These are phyloP conservation scores for Biscogniauxia mediterranea DNA, from an alignment of 2,329 filamentous ascomycete species.

Conservation along the genomic window DNA sequence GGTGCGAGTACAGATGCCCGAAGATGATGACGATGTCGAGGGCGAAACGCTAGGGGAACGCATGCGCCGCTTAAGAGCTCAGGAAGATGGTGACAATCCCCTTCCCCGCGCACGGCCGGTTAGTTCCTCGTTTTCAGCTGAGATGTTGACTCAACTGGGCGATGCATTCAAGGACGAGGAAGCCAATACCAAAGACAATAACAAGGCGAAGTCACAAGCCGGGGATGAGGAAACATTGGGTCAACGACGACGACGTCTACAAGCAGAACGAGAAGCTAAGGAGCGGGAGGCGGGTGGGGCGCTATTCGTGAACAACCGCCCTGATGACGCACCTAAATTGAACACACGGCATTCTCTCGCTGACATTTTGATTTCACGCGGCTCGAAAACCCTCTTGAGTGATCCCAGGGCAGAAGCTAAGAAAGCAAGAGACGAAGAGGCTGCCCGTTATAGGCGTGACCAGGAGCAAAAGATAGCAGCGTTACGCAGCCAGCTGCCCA, in stretches of 20 bases:
- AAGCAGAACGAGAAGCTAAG: constrained; percentile 65
- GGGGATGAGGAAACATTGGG: constrained; percentile 76
- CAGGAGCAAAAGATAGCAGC: constrained; percentile 49
- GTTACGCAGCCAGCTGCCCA: constrained; percentile 50
- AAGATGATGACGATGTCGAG: constrained; percentile 55
- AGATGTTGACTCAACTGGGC: constrained; percentile 65
- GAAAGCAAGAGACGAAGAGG: constrained; percentile 40
- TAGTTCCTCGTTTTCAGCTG: constrained; percentile 64
- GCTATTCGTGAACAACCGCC: constrained; percentile 29
- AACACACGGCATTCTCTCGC: constrained; percentile 50
- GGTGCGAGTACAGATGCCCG: constrained; percentile 32
- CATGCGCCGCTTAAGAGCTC: constrained; percentile 61
- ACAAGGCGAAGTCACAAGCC: constrained; percentile 25
- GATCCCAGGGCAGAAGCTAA: constrained; percentile 44
- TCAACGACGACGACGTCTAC: constrained; percentile 70
- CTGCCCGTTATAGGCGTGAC: constrained; percentile 39
- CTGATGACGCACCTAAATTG: constrained; percentile 41
- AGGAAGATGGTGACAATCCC: constrained; percentile 45
- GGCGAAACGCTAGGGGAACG: constrained; percentile 67
- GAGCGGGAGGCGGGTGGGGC: constrained; percentile 50
- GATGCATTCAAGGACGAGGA: constrained; percentile 44
- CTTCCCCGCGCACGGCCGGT: constrained; percentile 58
- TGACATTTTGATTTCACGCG: constrained; percentile 52
- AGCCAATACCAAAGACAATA: constrained; percentile 33
- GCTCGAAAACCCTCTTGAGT: constrained; percentile 34